Conservation (phyloP, 1,284 basidiomycete genomes). For the Fomitiporia mediterranea region DNA sequence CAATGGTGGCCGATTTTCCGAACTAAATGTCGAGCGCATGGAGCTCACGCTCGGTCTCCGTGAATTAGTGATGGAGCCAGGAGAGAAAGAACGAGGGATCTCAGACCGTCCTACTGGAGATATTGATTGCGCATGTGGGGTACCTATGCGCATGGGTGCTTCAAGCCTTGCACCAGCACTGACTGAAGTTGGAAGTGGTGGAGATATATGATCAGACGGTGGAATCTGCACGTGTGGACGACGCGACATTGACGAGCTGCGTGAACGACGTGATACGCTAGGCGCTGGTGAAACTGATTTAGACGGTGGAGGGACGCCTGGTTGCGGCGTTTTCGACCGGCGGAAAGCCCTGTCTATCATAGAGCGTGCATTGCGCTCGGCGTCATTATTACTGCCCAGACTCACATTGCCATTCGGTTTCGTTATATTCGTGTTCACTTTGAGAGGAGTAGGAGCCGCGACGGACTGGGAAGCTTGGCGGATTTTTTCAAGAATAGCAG, state of each 20-base stretch:
- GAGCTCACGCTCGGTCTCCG: slow-evolving; percentile 15
- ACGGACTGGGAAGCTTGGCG: slow-evolving; percentile 15
- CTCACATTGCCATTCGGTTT: background rate
- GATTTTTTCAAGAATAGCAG: slow-evolving; percentile 17
- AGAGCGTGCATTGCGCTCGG: background rate
- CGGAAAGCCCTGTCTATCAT: background rate
- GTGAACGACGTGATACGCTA: background rate
- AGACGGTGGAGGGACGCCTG: slow-evolving; percentile 6
- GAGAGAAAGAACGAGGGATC: slow-evolving; percentile 8
- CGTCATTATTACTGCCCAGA: background rate
- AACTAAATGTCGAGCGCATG: background rate
- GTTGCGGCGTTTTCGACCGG: slow-evolving; percentile 18
- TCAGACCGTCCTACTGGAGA: slow-evolving; percentile 5
- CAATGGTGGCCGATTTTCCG: background rate
- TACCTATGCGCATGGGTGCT: background rate
- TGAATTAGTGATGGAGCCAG: background rate
- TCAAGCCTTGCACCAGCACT: background rate
- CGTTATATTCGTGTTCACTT: background rate
- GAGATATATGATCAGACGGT: background rate
- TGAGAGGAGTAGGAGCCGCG: slow-evolving; percentile 2
- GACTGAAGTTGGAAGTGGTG: background rate
- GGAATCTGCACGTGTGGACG: slow-evolving; percentile 8
- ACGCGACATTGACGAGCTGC: slow-evolving; percentile 8
- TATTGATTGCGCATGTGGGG: background rate
- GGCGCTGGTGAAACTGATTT: background rate